Evolutionary conservation across 306 rosid genomes (phyloP), one percentile per base, ranked within the genome.

Genomic region (Potentilla sterilis): DNA sequence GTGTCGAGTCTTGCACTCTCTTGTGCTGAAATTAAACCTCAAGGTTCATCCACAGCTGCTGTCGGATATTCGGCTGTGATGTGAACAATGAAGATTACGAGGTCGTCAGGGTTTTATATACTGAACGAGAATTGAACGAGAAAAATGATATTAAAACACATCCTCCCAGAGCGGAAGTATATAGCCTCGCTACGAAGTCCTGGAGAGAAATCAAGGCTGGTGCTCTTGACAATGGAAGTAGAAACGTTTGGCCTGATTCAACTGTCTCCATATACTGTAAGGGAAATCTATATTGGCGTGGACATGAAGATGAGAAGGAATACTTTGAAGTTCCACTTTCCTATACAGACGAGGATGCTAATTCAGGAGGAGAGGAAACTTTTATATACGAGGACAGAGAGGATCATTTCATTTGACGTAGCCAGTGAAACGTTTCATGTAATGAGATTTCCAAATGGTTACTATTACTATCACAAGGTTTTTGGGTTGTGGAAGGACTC

Each of bases 31-130:
- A 15, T 4, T 28, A 10, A 12, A 10, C 37, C 65, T 6, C 15
- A 9, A 9, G 37, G 37, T 14, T 10, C 35, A 10, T 22, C 40
- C 34, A 61, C 40, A 13, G 35, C 18, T 61, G 41, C 43, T 13
- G 41, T 54, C 2, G 82, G 78, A 34, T 79, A 34, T 79, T 66
- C 19, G 78, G 82, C 1, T 73, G 44, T 22, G 65, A 79, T 35
- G 21, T 59, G 1, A 44, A 24, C 21, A 7, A 40, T 2, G 58
- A 44, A 11, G 49, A 66, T 3, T 79, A 66, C 35, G 37, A 72
- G n/a, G 9, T 55, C 9, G 22, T 79, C 2, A 52, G 66, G 12
- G 21, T 73, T 61, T 12, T 61, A 61, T 14, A 6, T 5, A 4
- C 40, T 0, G 18, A 6, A 28, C 35, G 34, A 15, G n/a, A 48